Evolutionary conservation across 2,329 filamentous ascomycete species (phyloP).

Genomic region (Pseudopyricularia javanii): DNA sequence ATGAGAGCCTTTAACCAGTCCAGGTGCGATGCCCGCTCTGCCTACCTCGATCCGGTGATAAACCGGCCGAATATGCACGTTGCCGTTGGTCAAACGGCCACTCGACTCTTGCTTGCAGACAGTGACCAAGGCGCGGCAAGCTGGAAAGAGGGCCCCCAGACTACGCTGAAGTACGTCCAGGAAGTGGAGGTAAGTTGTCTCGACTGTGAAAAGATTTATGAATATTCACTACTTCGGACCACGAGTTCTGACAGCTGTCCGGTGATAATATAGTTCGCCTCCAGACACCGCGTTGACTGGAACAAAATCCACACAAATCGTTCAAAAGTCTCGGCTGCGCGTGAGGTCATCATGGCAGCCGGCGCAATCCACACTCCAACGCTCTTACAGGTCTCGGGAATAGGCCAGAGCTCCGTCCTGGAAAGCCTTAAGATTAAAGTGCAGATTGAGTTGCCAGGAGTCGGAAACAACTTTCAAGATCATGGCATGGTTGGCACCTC

Average conservation of each 20-base stretch:
- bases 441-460: constrained; percentile 40
- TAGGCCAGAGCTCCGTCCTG: constrained; percentile 37
- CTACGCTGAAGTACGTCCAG: neutral
- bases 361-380: constrained; percentile 4
- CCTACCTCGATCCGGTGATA: neutral
- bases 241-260: no score
- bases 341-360: constrained; percentile 6
- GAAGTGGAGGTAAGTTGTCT: neutral
- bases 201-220: neutral
- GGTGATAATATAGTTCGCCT: neutral
- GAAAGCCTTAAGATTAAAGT: constrained; percentile 30
- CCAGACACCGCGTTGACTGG: constrained; percentile 7
- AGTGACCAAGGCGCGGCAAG: neutral
- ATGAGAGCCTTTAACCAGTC: neutral
- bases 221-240: neutral
- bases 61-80: neutral
- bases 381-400: constrained; percentile 24
- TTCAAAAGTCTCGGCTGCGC: constrained; percentile 12
- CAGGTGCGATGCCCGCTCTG: neutral
- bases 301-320: constrained; percentile 13
- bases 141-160: neutral
- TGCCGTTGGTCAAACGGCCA: neutral
- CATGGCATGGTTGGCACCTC: constrained; percentile 5
- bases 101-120: neutral
- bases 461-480: constrained; percentile 37